Percentiles rank a stretch among this genome's conserved stretches.
Conservation (phyloP, 768 basidiomycete species). For the Collybia sp. region DNA sequence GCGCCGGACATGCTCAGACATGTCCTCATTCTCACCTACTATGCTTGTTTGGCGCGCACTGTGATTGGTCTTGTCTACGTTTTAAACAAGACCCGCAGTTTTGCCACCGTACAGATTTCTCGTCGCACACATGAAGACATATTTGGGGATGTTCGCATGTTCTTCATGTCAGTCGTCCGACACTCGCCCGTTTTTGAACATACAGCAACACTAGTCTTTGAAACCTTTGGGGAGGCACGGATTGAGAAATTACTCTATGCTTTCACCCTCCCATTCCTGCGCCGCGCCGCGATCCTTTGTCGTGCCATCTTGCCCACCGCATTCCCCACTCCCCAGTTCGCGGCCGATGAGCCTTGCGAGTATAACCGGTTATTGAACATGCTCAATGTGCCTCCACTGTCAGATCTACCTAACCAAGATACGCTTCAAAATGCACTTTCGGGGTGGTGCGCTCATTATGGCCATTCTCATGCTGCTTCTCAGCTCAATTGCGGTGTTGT, state of each 20-base stretch:
- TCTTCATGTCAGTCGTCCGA: conserved; percentile 87
- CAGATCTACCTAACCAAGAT: conserved; percentile 77
- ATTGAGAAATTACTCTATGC: conserved; percentile 85
- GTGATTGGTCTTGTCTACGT: conserved; percentile 84
- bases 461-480: conserved; percentile 72
- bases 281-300: conserved; percentile 81
- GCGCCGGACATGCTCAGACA: conserved; percentile 87
- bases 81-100: conserved; percentile 65
- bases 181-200: conserved; percentile 88
- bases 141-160: conserved; percentile 84
- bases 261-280: conserved; percentile 89
- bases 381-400: conserved; percentile 76
- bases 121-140: conserved; percentile 59
- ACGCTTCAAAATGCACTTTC: conserved; percentile 85
- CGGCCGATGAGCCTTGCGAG: conserved; percentile 50
- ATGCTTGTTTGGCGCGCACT: conserved; percentile 82
- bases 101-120: conserved; percentile 37
- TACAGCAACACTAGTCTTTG: conserved; percentile 74
- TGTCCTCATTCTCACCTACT: conserved; percentile 85
- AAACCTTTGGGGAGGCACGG: conserved; percentile 75
- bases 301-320: conserved; percentile 66
- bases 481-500: conserved; percentile 76
- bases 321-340: conserved; percentile 47
- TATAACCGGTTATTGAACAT: conserved; percentile 72
- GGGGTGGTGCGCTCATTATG: conserved; percentile 89